These are phyloP conservation scores for Furcasterigmium furcatum DNA, from an alignment of 2,329 filamentous ascomycete species.

Conservation along the genomic window DNA sequence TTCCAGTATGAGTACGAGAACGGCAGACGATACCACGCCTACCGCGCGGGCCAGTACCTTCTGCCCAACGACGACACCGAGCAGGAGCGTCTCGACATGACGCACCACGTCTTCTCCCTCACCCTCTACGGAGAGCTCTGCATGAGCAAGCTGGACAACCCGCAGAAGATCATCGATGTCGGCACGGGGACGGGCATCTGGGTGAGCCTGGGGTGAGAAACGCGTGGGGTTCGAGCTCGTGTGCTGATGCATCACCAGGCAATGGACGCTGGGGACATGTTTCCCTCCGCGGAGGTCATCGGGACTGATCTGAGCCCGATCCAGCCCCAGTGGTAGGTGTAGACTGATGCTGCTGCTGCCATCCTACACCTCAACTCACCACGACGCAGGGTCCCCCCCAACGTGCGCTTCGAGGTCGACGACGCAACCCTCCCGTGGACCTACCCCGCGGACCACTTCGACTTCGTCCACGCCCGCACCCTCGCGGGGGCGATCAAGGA, in stretches of 20 bases:
- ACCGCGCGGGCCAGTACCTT: slow-evolving; percentile 26
- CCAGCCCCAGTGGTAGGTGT: slow-evolving; percentile 14
- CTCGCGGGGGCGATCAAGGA: slow-evolving; percentile 51
- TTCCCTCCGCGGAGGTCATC: slow-evolving; percentile 15
- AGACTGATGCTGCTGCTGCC: too few species aligned
- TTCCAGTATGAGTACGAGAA: slow-evolving; percentile 32
- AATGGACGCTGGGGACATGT: slow-evolving; percentile 33
- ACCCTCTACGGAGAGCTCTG: slow-evolving; percentile 38
- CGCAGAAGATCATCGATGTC: slow-evolving; percentile 15
- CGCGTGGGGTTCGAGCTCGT: too few species aligned
- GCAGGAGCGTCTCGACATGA: slow-evolving; percentile 50
- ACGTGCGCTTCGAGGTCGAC: slow-evolving; percentile 63
- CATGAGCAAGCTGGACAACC: slow-evolving; percentile 3
- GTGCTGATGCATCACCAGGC: slow-evolving; percentile 25
- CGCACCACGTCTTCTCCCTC: slow-evolving; percentile 50
- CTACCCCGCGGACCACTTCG: slow-evolving; percentile 45
- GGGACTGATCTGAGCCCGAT: slow-evolving; percentile 21
- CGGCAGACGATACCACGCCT: slow-evolving; percentile 34
- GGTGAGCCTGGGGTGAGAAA: too few species aligned
- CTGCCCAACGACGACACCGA: slow-evolving; percentile 37
- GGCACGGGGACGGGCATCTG: slow-evolving; percentile 18
- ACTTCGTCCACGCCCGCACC: slow-evolving; percentile 56
- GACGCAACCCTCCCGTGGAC: slow-evolving; percentile 52
- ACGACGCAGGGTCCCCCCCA: slow-evolving; percentile 50
- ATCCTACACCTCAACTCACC: too few species aligned